Base-by-base conservation (phyloP, 108 stramenopile genomes). In the Mediolabrus comicus region DNA sequence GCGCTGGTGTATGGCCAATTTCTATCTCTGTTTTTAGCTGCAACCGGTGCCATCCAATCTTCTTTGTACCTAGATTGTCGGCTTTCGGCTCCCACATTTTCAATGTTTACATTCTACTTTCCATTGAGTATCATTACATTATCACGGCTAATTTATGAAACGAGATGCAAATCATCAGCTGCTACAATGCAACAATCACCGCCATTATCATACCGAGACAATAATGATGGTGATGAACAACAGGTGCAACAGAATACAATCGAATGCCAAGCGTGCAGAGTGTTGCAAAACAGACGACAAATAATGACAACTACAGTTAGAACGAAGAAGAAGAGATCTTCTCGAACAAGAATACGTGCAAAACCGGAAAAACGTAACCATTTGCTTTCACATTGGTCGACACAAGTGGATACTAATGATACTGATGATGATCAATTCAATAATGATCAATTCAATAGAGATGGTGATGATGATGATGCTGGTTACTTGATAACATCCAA, bases 81-180 rank as follows among this genome's bases (percentile, higher is more conserved):
- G 9, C 34, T 77, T 32, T 85, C 83, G 4, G 88, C 86, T 3
- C 88, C 91, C 0, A 77, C 79, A 38, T 87, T 89, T 73, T 83
- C 86, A 22, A 84, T 85, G 55, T 34, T 68, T 10, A 69, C 74
- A 12, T 77, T 77, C 17, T 92, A 90, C 41, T 61, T 88, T 32
- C 61, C 81, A 3, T 43, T 92, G 34, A 51, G 58, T 36, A 25
- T 83, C 27, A 53, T 66, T 22, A 57, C 43, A 49, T 5, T 68
- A 19, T 26, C 60, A 9, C 63, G 62, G 38, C 53, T 77, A 27
- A 32, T 59, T 28, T 39, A 57, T 57, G 34, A 69, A 62, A 41
- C 56, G 38, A 19, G 29, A 0, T 6, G 57, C 4, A 19, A 59
- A 17, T 4, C 41, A 35, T 59, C 38, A 22, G n/a, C n/a, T 49